These are phyloP conservation scores for Thelonectria olida DNA, from an alignment of 2,329 filamentous ascomycete genomes.

Conservation along the genomic window DNA sequence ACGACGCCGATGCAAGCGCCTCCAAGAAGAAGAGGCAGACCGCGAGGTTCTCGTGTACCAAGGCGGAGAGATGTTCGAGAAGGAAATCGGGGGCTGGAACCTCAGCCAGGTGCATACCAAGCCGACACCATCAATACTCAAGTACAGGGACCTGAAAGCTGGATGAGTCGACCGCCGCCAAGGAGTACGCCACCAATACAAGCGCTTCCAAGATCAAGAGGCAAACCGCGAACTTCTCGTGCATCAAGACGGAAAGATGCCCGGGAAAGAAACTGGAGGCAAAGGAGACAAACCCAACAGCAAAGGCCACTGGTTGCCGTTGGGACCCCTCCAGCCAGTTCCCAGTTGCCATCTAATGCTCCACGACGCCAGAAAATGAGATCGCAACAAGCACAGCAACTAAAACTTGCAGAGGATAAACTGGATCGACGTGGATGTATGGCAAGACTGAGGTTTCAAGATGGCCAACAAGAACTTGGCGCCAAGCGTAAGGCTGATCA, in stretches of 20 bases:
- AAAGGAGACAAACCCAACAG: too few relatives aligned
- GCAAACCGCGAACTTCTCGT: slow-evolving; percentile 6
- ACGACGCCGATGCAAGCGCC: too few relatives aligned
- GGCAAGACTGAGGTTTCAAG: neutral
- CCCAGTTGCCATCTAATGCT: neutral
- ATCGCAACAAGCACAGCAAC: too few relatives aligned
- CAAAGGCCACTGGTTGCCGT: neutral
- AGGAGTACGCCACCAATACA: too few relatives aligned
- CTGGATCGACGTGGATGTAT: neutral
- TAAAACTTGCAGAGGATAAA: neutral
- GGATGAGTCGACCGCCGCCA: too few relatives aligned
- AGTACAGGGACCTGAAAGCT: neutral
- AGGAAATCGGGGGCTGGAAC: too few relatives aligned
- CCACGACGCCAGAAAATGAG: neutral
- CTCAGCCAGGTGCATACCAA: neutral
- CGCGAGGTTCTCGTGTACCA: too few relatives aligned
- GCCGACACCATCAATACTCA: neutral
- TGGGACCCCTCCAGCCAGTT: neutral
- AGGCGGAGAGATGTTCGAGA: too few relatives aligned
- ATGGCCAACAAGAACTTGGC: neutral
- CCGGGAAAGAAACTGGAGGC: too few relatives aligned
- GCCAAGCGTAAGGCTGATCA: neutral
- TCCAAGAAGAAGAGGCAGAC: too few relatives aligned
- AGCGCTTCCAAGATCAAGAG: neutral
- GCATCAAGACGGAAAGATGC: slow-evolving; percentile 7